Base-by-base conservation (phyloP, 331 rosid species). In the Acacia concinna region DNA sequence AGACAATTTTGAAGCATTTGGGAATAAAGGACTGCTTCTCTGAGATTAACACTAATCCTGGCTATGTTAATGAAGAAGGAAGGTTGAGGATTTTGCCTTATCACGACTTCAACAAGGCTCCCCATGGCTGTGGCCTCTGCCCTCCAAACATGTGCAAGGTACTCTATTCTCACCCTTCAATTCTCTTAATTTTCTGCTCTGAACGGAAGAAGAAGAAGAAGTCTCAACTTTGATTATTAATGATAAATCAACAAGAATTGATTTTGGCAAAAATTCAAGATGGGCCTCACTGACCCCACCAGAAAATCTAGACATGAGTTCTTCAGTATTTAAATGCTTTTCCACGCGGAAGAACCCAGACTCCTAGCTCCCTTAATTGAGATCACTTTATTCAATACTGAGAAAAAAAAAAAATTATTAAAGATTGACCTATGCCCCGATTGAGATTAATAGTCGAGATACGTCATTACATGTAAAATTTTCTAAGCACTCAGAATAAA, bases 111-210 rank as follows among this genome's bases (percentile, higher is more conserved):
- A 77, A 77, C 35, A 82, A 77, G 18, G 68, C 84, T 15, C 49
- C 94, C 8, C 97, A 90, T 82, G 90, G 90, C 23, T 92, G 94
- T 84, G 37, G 68, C 23, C 78, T 79, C 44, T 94, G 98, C 85
- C 97, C 96, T 80, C 94, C 89, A 23, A 94, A 92, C 79, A 94
- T 92, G 94, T 94, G 97, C 92, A 94, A 94, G 97, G 98, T 94
- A 30, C 65, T 57, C 6, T 30, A 46, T 44, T 43, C 30, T 27
- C 11, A 27, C 44, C 56, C 57, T 40, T 68, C 8, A 41, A 40
- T 68, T 68, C 28, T 31, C 68, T 30, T 14, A 6, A 38, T 30
- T 62, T 30, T 62, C 68, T 62, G n/a, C 37, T 62, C 11, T 68
- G 5, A 0, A 67, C 21, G 52, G 15, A 62, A 62, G 38, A 23